phyloP scores from a whole-genome alignment of 176 grass and related monocot genomes.

The Pontederia crassipes region DNA sequence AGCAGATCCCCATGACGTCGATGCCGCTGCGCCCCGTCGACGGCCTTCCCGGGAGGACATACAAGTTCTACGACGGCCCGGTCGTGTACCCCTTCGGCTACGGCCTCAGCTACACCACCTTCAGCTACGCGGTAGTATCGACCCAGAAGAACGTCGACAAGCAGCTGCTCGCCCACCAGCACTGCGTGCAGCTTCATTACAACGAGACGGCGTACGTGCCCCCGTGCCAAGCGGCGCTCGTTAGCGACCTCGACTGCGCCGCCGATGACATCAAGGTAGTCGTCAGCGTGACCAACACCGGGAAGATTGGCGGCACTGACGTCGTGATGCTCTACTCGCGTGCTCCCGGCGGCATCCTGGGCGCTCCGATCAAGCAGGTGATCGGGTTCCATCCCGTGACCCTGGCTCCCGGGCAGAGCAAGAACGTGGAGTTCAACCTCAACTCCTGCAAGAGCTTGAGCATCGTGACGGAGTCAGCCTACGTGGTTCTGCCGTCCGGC shows the following conservation, averaged over 20 bases:
- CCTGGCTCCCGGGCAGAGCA: neutral
- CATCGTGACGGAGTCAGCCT: constrained; percentile 36
- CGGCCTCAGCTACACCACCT: neutral
- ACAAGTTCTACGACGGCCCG: constrained; percentile 30
- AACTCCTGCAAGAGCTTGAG: constrained; percentile 31
- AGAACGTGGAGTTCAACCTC: constrained; percentile 17
- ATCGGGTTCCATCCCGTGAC: constrained; percentile 36
- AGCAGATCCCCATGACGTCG: constrained; percentile 33
- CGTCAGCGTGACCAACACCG: constrained; percentile 24
- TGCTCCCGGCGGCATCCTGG: constrained; percentile 24
- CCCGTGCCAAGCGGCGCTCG: constrained; percentile 1
- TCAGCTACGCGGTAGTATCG: constrained; percentile 9
- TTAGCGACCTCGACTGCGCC: constrained; percentile 2
- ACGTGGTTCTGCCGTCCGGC: constrained; percentile 33
- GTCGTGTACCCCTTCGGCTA: constrained; percentile 40
- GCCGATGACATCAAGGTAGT: constrained; percentile 18
- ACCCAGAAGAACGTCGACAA: neutral
- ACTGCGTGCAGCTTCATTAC: constrained; percentile 34
- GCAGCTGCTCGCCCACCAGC: neutral
- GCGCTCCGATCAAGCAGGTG: constrained; percentile 33
- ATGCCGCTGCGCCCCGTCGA: constrained; percentile 23
- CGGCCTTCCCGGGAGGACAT: constrained; percentile 26
- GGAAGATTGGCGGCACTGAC: constrained; percentile 13
- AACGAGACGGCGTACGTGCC: neutral
- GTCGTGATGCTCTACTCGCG: constrained; percentile 25